These are phyloP conservation scores for Penicillium sclerotiorum DNA, from an alignment of 2,329 filamentous ascomycete species.

Conservation along the genomic window DNA sequence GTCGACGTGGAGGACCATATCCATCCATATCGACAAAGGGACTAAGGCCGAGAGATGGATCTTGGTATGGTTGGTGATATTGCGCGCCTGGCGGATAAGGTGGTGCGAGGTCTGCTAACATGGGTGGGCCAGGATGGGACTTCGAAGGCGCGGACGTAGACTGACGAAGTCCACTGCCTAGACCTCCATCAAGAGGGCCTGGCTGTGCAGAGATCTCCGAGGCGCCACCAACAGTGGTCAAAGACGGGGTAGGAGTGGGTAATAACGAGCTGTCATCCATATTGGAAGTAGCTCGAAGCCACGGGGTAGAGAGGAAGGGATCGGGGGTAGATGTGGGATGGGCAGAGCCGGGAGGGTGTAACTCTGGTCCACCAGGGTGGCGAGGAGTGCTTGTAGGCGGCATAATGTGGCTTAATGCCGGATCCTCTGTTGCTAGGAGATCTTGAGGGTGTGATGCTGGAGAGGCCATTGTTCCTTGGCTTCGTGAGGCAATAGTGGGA, in stretches of 20 bases:
- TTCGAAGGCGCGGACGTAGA: conserved; percentile 24
- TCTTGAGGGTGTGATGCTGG: conserved; percentile 12
- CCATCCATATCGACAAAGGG: conserved; percentile 35
- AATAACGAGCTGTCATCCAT: conserved; percentile 30
- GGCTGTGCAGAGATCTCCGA: conserved; percentile 23
- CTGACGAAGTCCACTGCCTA: conserved; percentile 14
- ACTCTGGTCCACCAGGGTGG: conserved; percentile 7
- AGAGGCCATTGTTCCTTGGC: conserved; percentile 5
- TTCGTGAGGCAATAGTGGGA: not conserved
- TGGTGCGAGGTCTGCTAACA: conserved; percentile 27
- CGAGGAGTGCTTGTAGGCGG: conserved; percentile 11
- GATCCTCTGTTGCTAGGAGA: conserved; percentile 6
- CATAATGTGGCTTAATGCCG: conserved; percentile 7
- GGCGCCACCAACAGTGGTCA: conserved; percentile 25
- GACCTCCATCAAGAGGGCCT: conserved; percentile 19
- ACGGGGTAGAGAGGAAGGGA: conserved; percentile 29
- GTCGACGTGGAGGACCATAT: conserved; percentile 29
- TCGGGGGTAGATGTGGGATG: conserved; percentile 17
- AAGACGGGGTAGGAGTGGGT: conserved; percentile 32
- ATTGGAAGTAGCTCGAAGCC: conserved; percentile 30
- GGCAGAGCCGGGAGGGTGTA: conserved; percentile 3
- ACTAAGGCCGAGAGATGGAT: conserved; percentile 29
- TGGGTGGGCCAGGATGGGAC: conserved; percentile 17
- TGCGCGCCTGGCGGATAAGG: conserved; percentile 26
- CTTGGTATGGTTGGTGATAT: conserved; percentile 31